Percentiles rank a stretch among this genome's conserved stretches.
phyloP scores from a whole-genome alignment of 2,329 filamentous ascomycete genomes.

The Xylariaceae sp. region DNA sequence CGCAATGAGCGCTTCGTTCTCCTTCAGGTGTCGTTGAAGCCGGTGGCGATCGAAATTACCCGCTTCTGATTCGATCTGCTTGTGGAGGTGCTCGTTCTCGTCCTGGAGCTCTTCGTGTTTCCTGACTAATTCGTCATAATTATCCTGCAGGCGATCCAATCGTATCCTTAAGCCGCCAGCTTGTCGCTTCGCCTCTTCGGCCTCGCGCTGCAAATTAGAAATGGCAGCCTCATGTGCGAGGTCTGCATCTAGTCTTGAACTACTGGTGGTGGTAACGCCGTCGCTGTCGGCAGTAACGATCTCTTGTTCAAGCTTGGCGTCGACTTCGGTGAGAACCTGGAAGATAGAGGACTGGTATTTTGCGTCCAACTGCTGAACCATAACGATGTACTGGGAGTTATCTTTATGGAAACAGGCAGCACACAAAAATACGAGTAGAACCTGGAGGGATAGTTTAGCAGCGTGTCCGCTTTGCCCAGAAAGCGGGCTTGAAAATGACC shows the following conservation, averaged over 20 bases:
- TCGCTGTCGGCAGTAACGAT: slow-evolving; percentile 33
- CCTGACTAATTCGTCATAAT: slow-evolving; percentile 53
- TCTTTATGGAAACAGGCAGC: slow-evolving; percentile 23
- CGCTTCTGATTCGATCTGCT: slow-evolving; percentile 50
- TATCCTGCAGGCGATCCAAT: slow-evolving; percentile 55
- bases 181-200: slow-evolving; percentile 50
- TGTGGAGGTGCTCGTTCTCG: slow-evolving; percentile 53
- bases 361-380: slow-evolving; percentile 20
- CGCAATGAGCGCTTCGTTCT: slow-evolving; percentile 67
- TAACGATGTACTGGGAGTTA: slow-evolving; percentile 23
- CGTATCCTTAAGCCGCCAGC: slow-evolving; percentile 55
- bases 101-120: slow-evolving; percentile 55
- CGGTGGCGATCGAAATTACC: slow-evolving; percentile 45
- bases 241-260: slow-evolving; percentile 43
- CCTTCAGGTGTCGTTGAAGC: slow-evolving; percentile 53
- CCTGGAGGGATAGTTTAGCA: slow-evolving; percentile 22
- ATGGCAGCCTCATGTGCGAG: slow-evolving; percentile 54
- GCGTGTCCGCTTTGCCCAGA: background rate
- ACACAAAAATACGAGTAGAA: slow-evolving; percentile 25
- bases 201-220: slow-evolving; percentile 45
- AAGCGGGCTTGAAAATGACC: background rate
- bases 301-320: slow-evolving; percentile 32
- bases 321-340: slow-evolving; percentile 34
- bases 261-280: slow-evolving; percentile 22
- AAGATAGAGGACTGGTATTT: slow-evolving; percentile 31